Percentiles rank a stretch among this genome's conserved stretches.
Evolutionary conservation across 2,329 filamentous ascomycete genomes (phyloP).

Genomic region (Trichoderma sp.): DNA sequence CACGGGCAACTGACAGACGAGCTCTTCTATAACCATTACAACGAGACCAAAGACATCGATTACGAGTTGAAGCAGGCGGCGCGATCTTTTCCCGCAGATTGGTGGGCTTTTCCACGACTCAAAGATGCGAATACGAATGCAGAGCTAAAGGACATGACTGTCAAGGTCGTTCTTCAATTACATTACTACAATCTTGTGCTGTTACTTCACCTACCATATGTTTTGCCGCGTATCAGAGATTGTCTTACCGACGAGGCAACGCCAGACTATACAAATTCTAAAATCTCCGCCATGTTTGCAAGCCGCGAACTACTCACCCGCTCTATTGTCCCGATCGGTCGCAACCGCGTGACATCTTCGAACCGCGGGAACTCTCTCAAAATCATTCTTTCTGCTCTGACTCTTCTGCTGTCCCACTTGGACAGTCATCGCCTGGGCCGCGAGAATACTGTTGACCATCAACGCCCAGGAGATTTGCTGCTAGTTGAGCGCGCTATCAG

Average conservation of each 20-base stretch:
- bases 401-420: neutral
- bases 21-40: constrained; percentile 16
- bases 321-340: neutral
- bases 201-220: constrained; percentile 42
- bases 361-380: neutral
- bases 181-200: constrained; percentile 39
- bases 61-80: constrained; percentile 33
- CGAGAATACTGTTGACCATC: neutral
- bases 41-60: constrained; percentile 35
- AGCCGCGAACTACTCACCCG: neutral
- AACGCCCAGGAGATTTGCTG: neutral
- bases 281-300: neutral
- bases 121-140: constrained; percentile 25
- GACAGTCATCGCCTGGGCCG: neutral
- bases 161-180: constrained; percentile 35
- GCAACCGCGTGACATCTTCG: neutral
- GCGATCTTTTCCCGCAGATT: constrained; percentile 33
- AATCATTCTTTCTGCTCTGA: neutral
- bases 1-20: constrained; percentile 19
- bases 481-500: neutral
- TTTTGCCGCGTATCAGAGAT: constrained; percentile 27
- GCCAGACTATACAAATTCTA: neutral
- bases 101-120: constrained; percentile 36
- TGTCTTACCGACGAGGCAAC: neutral
- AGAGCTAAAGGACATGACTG: constrained; percentile 31